phyloP scores from a whole-genome alignment of 2,329 filamentous ascomycete genomes.

The Ascochyta fabae region DNA sequence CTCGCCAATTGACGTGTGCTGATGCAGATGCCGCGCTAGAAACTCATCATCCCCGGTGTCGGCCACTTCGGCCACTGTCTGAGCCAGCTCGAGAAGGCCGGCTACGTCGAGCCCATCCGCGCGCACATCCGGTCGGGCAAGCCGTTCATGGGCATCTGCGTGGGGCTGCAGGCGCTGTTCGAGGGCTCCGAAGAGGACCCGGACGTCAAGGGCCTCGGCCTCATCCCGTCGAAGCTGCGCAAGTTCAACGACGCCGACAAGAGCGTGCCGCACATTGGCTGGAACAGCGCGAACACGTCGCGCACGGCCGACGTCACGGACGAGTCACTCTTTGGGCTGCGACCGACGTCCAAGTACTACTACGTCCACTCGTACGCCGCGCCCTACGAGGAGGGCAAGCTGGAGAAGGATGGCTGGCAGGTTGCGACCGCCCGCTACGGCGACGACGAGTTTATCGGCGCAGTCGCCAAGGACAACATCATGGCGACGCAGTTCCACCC shows the following conservation, averaged over 20 bases:
- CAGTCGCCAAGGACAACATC: constrained; percentile 82
- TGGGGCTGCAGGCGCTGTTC: constrained; percentile 90
- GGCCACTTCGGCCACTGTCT: constrained; percentile 98
- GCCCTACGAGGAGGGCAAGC: constrained; percentile 72
- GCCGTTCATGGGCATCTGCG: constrained; percentile 97
- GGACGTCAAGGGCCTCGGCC: constrained; percentile 72
- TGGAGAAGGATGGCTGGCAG: constrained; percentile 85
- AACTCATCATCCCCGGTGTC: constrained; percentile 93
- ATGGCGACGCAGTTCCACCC: constrained; percentile 97
- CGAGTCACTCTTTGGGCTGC: constrained; percentile 76
- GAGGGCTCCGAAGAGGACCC: constrained; percentile 82
- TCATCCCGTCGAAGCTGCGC: constrained; percentile 74
- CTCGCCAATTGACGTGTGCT: constrained; percentile 42
- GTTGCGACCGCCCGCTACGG: constrained; percentile 93
- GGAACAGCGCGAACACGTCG: constrained; percentile 84
- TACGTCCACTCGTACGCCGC: constrained; percentile 96
- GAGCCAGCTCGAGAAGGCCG: constrained; percentile 78
- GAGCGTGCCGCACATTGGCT: constrained; percentile 97
- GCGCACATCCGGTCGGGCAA: constrained; percentile 89
- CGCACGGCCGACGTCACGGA: constrained; percentile 49
- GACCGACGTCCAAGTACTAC: constrained; percentile 90
- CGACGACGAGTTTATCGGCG: constrained; percentile 87
- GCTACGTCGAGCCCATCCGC: constrained; percentile 82
- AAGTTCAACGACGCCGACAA: constrained; percentile 81
- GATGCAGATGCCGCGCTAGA: constrained; percentile 60